Base-by-base conservation (phyloP, 257 asterid species). In the Misopates orontium region DNA sequence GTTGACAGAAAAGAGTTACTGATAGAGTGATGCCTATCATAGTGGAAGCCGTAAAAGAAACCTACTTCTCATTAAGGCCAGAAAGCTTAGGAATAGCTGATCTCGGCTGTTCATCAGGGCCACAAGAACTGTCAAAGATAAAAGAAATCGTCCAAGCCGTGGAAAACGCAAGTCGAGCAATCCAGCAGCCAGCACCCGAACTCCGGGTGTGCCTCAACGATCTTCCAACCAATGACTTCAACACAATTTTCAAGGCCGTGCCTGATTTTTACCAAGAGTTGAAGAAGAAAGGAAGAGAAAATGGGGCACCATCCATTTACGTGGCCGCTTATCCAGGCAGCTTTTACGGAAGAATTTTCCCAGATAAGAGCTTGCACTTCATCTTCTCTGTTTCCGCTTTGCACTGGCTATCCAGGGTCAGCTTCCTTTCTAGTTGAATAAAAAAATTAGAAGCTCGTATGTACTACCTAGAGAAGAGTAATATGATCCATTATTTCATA, bases 401-500 rank as follows among this genome's bases (percentile, higher is more conserved):
- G 82, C 95, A 86, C 64, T 86, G 95, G 95, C 75, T 86, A 18
- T 83, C 94, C 24, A 76, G 24, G 85, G 89, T 85, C 1, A 21
- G 23, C 18, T 47, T 22, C 14, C 14, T 10, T 19, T 22, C 5
- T 18, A 18, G n/a, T 17, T n/a, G n/a, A n/a, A n/a, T n/a, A n/a
- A n/a, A n/a, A n/a, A n/a, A n/a, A n/a, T n/a, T n/a, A n/a, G n/a
- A n/a, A n/a, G n/a, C n/a, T n/a, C n/a, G n/a, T n/a, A n/a, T n/a
- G n/a, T n/a, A n/a, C n/a, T n/a, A n/a, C n/a, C n/a, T n/a, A n/a
- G n/a, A n/a, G n/a, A n/a, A n/a, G n/a, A n/a, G n/a, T n/a, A n/a
- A n/a, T n/a, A n/a, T n/a, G n/a, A n/a, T n/a, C n/a, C n/a, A n/a
- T n/a, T n/a, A n/a, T n/a, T n/a, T n/a, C n/a, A n/a, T n/a, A n/a